phyloP scores from a whole-genome alignment of 306 rosid genomes.

The Glycine soja region DNA sequence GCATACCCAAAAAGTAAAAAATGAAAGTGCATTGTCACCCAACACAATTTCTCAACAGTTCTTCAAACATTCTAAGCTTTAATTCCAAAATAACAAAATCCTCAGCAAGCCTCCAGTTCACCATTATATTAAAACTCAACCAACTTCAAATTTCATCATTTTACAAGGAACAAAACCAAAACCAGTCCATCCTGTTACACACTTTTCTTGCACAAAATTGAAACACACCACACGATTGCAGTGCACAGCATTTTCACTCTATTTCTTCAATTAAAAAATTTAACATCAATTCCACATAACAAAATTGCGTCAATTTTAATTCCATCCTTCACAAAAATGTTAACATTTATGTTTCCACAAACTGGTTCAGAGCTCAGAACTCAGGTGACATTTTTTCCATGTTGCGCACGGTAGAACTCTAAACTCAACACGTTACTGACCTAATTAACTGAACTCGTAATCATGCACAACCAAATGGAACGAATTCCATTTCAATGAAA shows the following conservation, averaged over 20 bases:
- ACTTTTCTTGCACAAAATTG: neutral
- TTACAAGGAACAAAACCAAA: conserved; percentile 2
- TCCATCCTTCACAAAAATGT: neutral
- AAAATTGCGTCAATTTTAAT: neutral
- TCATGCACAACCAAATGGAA: neutral
- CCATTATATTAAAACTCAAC: conserved; percentile 18
- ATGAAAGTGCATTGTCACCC: conserved; percentile 16
- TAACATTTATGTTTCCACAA: neutral
- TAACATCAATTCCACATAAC: neutral
- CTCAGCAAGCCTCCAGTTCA: neutral
- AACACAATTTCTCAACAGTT: conserved; percentile 11
- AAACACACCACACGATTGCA: neutral
- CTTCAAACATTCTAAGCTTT: neutral
- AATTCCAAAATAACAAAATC: neutral
- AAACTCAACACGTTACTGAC: neutral
- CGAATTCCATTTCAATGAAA: neutral
- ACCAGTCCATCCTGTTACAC: neutral
- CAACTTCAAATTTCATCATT: conserved; percentile 29
- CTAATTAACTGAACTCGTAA: neutral
- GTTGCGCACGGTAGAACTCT: neutral
- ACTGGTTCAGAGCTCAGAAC: neutral
- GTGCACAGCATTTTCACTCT: neutral
- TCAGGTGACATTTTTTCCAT: neutral
- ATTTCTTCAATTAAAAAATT: neutral
- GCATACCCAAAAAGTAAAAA: conserved; percentile 30